Evolutionary conservation across 495 filamentous ascomycete genomes (phyloP), one percentile per base, ranked within the genome.

Genomic region (Annulohypoxylon moriforme): DNA sequence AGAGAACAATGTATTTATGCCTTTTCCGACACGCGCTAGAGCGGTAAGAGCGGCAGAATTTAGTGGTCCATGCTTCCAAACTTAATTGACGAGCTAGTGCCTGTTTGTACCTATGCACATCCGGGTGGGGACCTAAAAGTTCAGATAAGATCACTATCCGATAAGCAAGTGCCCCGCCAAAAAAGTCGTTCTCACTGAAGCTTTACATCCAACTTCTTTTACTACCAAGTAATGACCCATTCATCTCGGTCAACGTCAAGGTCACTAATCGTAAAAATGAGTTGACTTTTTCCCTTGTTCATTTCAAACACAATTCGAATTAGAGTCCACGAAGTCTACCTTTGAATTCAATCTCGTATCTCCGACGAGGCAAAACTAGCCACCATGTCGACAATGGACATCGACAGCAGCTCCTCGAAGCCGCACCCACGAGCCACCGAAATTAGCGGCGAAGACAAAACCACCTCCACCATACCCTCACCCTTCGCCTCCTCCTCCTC

Each of bases 161-260:
- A 75, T 75, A 75, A 75, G 61, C 24, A 34, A n/a, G 4, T 68
- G 65, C 73, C 73, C 73, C 73, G 61, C 73, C 68, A 72, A 75
- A 75, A 75, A 68, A 52, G 27, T 63, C 38, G 36, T 58, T 25
- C 31, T 18, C 40, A 44, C 16, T 44, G 10, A 25, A 50, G 46
- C 46, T 50, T 50, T 27, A 16, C 46, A 40, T 18, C 20, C 22
- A 1, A 20, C 24, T 24, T 16, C 16, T 25, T 14, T n/a, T n/a
- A 31, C 22, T 6, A 20, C 49, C 27, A 4, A 6, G 27, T 29
- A 29, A 29, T 29, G 27, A 29, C 13, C 16, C 16, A 29, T 55
- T 42, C 36, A 44, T 44, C 40, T 18, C 20, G 16, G 16, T 44
- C 36, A 27, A 59, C 42, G 7, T 27, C 22, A 60, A 60, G 22